Evolutionary conservation across 345 rosid species (phyloP).

Genomic region (Hibiscus trionum): DNA sequence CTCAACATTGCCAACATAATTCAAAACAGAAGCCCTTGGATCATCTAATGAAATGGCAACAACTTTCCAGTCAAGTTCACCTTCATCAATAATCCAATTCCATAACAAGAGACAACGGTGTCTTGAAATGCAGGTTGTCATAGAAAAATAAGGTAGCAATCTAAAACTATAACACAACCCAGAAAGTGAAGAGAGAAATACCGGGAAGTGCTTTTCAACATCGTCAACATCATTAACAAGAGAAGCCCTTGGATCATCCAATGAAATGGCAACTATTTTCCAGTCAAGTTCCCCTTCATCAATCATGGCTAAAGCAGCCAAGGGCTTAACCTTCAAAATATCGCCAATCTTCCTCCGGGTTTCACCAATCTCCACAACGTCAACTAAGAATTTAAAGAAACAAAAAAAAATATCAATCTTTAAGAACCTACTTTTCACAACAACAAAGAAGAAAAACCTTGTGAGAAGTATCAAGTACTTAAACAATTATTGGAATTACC

Average conservation of each 20-base stretch:
- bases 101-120: neutral
- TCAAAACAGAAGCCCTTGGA: slow-evolving; percentile 80
- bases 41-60: slow-evolving; percentile 90
- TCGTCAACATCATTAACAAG: slow-evolving; percentile 83
- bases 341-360: slow-evolving; percentile 61
- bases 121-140: neutral
- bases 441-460: neutral
- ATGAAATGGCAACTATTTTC: slow-evolving; percentile 88
- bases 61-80: slow-evolving; percentile 97
- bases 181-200: slow-evolving; percentile 17
- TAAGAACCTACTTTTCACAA: neutral
- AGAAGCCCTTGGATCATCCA: slow-evolving; percentile 93
- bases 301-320: slow-evolving; percentile 90
- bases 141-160: neutral
- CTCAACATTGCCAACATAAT: slow-evolving; percentile 81
- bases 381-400: slow-evolving; percentile 40
- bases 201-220: slow-evolving; percentile 91
- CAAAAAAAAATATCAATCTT: neutral
- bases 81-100: slow-evolving; percentile 57
- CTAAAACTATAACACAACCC: neutral
- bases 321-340: slow-evolving; percentile 70
- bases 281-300: slow-evolving; percentile 99
- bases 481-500: slow-evolving; percentile 29
- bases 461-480: neutral
- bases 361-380: slow-evolving; percentile 94